Percentiles rank a stretch among this genome's conserved stretches.
phyloP scores from a whole-genome alignment of 441 rosid genomes.

The Brassica balearica region DNA sequence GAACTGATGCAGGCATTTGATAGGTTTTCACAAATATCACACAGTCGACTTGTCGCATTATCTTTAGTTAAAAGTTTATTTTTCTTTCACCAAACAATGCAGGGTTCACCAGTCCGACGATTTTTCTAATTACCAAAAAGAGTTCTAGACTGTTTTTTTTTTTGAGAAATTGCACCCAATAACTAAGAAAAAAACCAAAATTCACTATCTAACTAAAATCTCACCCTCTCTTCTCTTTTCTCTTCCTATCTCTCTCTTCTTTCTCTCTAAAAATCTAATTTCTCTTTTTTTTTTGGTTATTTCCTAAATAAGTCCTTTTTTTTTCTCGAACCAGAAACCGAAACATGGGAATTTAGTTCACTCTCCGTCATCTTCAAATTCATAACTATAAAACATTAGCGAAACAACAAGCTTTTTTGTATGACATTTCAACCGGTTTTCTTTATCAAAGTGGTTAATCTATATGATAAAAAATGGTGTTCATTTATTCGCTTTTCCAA shows the following conservation, averaged over 20 bases:
- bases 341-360: neutral
- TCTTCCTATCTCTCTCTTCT: no score
- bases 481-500: no score
- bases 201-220: no score
- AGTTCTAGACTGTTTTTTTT: neutral
- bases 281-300: no score
- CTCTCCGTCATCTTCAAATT: neutral
- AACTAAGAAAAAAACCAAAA: no score
- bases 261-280: no score
- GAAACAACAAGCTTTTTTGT: neutral
- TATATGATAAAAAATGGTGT: neutral
- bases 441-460: neutral
- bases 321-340: neutral
- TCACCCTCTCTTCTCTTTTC: no score
- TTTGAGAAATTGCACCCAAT: no score
- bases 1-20: slow-evolving; percentile 37
- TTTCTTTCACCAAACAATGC: slow-evolving; percentile 15
- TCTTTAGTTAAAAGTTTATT: neutral
- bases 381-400: neutral
- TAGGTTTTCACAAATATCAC: slow-evolving; percentile 32
- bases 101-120: neutral
- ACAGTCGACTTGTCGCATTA: slow-evolving; percentile 17
- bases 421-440: neutral
- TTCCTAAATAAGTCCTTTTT: no score
- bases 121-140: neutral